These are phyloP conservation scores for Verticillium tricorpus DNA, from an alignment of 2,329 filamentous ascomycete genomes.

Conservation along the genomic window DNA sequence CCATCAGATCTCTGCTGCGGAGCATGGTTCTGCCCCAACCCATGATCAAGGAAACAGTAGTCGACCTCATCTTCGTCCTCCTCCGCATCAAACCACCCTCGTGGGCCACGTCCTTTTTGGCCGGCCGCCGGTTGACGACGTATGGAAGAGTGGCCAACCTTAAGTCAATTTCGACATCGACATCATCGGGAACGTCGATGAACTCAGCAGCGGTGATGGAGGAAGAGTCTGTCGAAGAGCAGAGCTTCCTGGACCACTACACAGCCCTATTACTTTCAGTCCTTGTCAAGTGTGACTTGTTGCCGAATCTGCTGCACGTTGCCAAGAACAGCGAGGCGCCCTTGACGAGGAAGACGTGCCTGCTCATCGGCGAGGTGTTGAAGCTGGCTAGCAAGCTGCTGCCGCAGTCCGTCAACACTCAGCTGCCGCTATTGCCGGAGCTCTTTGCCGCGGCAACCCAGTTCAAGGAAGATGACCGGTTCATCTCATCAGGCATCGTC, in stretches of 20 bases:
- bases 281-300: constrained; percentile 75
- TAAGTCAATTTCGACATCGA: constrained; percentile 49
- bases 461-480: constrained; percentile 67
- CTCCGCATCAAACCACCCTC: constrained; percentile 88
- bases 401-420: constrained; percentile 74
- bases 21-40: constrained; percentile 56
- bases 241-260: constrained; percentile 91
- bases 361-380: constrained; percentile 86
- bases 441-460: constrained; percentile 73
- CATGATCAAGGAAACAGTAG: constrained; percentile 65
- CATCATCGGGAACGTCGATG: not conserved
- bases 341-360: constrained; percentile 81
- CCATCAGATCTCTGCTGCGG: constrained; percentile 72
- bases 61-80: constrained; percentile 78
- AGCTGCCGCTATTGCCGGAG: constrained; percentile 83
- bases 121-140: constrained; percentile 86
- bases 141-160: constrained; percentile 92
- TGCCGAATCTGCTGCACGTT: constrained; percentile 57
- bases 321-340: constrained; percentile 63
- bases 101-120: constrained; percentile 94
- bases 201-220: constrained; percentile 48
- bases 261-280: constrained; percentile 83
- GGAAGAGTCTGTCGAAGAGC: constrained; percentile 53
- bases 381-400: constrained; percentile 84
- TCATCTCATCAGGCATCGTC: constrained; percentile 81